Percentiles rank a stretch among this genome's conserved stretches.
These are phyloP conservation scores for Fraxinus platypoda DNA, from an alignment of 305 asterid genomes.

Conservation along the genomic window DNA sequence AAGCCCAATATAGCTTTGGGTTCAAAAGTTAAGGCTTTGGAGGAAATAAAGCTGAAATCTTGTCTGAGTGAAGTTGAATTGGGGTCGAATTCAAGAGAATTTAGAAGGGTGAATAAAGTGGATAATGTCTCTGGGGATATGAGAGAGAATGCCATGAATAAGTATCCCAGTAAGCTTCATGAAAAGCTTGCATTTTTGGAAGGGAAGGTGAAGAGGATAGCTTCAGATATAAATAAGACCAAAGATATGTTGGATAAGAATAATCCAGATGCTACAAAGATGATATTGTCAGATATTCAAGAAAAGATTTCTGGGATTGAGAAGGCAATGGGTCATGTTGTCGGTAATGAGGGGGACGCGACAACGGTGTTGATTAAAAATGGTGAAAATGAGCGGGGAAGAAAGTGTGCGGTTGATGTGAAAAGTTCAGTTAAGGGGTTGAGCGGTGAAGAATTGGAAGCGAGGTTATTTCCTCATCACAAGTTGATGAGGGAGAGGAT, in stretches of 20 bases:
- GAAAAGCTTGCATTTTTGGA: constrained; percentile 91
- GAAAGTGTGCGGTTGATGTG: constrained; percentile 27
- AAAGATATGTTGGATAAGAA: constrained; percentile 84
- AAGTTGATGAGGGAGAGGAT: constrained; percentile 72
- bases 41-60: constrained; percentile 36
- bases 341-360: constrained; percentile 34
- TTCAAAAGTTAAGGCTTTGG: constrained; percentile 18
- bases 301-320: constrained; percentile 87
- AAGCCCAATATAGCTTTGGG: constrained; percentile 21
- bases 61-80: constrained; percentile 30
- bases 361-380: constrained; percentile 26
- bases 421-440: constrained; percentile 55
- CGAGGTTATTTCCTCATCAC: constrained; percentile 81
- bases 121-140: constrained; percentile 20
- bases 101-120: constrained; percentile 31
- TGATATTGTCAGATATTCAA: constrained; percentile 77
- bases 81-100: constrained; percentile 37
- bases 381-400: constrained; percentile 28
- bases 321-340: constrained; percentile 69
- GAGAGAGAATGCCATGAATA: constrained; percentile 37
- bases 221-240: constrained; percentile 78
- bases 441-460: constrained; percentile 68
- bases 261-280: constrained; percentile 77
- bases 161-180: constrained; percentile 74
- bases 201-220: constrained; percentile 91